Percentiles rank a stretch among this genome's conserved stretches.
Conservation (phyloP, 441 rosid genomes). For the Eruca vesicaria region DNA sequence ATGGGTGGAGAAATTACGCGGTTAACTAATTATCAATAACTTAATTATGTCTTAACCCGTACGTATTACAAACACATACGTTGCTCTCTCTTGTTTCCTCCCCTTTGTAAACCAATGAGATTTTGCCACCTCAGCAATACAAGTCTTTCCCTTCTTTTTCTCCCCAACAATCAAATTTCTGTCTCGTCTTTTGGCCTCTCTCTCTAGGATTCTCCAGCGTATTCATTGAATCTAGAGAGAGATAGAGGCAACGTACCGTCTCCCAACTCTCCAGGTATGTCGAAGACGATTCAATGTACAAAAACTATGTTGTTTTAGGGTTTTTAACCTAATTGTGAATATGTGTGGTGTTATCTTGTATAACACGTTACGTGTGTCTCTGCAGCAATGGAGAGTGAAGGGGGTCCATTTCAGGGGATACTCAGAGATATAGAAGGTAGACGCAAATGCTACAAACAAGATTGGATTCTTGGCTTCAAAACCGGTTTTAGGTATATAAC, state of each 20-base stretch:
- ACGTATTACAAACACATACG: neutral
- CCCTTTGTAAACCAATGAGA: neutral
- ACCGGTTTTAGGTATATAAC: conserved; percentile 53
- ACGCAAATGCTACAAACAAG: conserved; percentile 65
- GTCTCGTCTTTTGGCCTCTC: conserved; percentile 6
- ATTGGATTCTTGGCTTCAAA: conserved; percentile 54
- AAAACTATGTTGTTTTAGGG: neutral
- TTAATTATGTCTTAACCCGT: neutral
- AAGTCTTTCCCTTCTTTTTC: neutral
- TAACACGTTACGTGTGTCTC: conserved; percentile 2
- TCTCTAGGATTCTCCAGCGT: neutral
- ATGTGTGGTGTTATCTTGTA: neutral
- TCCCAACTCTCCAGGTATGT: conserved; percentile 25
- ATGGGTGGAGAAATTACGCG: conserved; percentile 2
- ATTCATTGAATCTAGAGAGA: neutral
- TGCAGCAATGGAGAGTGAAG: conserved; percentile 51
- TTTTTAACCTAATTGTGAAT: neutral
- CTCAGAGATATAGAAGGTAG: conserved; percentile 59
- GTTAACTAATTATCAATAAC: conserved; percentile 1
- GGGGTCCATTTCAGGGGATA: conserved; percentile 67
- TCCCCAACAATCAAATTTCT: neutral
- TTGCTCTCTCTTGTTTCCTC: neutral
- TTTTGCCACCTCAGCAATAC: conserved; percentile 14
- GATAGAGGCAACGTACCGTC: neutral
- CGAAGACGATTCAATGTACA: neutral